Base-by-base conservation (phyloP, 805 yeast genomes). In the Kluyveromyces siamensis region DNA sequence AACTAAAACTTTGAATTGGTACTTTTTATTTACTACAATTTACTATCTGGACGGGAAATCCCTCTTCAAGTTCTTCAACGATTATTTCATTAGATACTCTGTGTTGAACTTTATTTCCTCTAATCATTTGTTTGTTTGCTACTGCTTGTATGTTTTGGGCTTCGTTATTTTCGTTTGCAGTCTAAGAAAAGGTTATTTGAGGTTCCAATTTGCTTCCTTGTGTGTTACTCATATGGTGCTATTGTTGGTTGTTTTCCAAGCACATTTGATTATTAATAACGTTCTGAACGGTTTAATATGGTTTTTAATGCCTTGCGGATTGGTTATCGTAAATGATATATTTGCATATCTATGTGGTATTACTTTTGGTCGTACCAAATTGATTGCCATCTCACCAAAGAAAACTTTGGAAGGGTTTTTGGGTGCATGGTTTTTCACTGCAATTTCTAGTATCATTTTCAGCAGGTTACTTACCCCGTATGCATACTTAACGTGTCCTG, bases 291-390 rank as follows among this genome's bases (percentile, higher is more conserved):
- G 99, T 13, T 72, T 93, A 64, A 84, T 89, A 61, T 93, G 99
- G 99, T 87, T 93, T 68, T 71, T 93, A 51, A 74, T 93, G 46
- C 99, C 99, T 7, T 89, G 87, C 52, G 83, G 93, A 2, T 74
- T 91, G 60, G 99, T 93, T 45, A 87, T 93, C 56, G 85, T 87
- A 48, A 93, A 93, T 65, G 99, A 93, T 65, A 89, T 91, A 47
- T 90, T 88, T 74, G 99, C 99, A 25, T 93, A 93, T 65, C 73
- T 93, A 44, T 93, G 98, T 70, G 99, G 99, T 42, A 93, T 93
- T 55, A 87, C 98, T 1, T 88, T 93, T 70, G 99, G 99, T 48
- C 80, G 76, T 53, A 91, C 97, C 37, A 96, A 87, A 62, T 78
- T 93, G 60, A 87, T 93, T 57, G 88, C 85, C 46, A 88, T 93